phyloP scores from a whole-genome alignment of 2,329 filamentous ascomycete species.

The Pseudomassariella vexata region DNA sequence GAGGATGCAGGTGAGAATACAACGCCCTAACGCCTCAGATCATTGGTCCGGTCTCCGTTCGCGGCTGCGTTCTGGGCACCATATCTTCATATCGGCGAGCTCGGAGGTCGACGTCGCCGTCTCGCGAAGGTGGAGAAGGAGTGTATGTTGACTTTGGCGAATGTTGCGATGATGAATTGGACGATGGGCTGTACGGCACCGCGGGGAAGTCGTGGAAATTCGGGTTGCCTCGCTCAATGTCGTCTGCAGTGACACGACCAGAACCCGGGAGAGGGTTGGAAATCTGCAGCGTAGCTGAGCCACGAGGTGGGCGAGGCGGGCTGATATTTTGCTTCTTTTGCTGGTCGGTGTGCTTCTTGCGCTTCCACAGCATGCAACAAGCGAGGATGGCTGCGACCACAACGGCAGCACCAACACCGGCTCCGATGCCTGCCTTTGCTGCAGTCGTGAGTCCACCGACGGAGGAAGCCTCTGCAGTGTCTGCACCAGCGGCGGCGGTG shows the following conservation, averaged over 20 bases:
- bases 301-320: constrained; percentile 5
- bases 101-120: constrained; percentile 2
- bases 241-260: constrained; percentile 7
- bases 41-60: constrained; percentile 4
- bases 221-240: constrained; percentile 3
- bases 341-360: constrained; percentile 1
- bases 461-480: neutral
- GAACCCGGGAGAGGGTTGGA: constrained; percentile 6
- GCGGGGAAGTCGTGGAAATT: neutral
- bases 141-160: constrained; percentile 3
- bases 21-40: too few relatives aligned
- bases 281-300: constrained; percentile 7
- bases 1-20: too few relatives aligned
- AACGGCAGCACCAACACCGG: constrained; percentile 7
- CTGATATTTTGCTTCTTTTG: constrained; percentile 1
- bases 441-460: constrained; percentile 4
- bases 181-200: neutral
- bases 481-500: constrained; percentile 1
- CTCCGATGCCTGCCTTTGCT: constrained; percentile 9
- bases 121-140: neutral
- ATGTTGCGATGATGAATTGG: constrained; percentile 3
- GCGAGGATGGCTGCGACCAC: constrained; percentile 4
- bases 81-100: constrained; percentile 9
- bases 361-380: constrained; percentile 4
- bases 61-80: constrained; percentile 7